Conservation (phyloP, 495 filamentous ascomycete species). For the Tuber magnatum region DNA sequence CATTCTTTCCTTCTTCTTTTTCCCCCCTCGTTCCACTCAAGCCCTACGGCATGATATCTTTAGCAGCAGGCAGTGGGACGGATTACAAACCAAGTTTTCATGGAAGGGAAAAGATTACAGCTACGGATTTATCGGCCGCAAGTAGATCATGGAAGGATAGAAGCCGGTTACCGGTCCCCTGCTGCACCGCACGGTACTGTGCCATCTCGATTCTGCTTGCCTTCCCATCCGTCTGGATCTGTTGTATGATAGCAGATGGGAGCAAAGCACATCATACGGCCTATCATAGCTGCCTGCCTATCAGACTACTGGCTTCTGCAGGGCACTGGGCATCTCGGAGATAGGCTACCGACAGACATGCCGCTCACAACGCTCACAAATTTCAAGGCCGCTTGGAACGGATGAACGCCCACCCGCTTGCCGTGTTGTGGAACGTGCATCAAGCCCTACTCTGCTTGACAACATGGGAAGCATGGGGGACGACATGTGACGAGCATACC, state of each 20-base stretch:
- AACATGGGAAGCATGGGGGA: background rate
- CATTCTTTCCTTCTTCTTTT: background rate
- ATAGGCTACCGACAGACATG: background rate
- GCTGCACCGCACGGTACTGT: too few relatives aligned
- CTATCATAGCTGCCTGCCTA: background rate
- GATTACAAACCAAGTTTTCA: conserved; percentile 1
- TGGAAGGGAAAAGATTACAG: background rate
- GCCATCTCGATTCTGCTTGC: background rate
- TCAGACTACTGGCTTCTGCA: background rate
- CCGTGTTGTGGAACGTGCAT: background rate
- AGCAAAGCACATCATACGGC: background rate
- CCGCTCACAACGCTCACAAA: background rate
- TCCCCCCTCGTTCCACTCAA: background rate
- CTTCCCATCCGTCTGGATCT: background rate
- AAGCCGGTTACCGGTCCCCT: too few relatives aligned
- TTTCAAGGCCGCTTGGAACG: background rate
- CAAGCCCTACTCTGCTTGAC: background rate
- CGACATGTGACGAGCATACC: background rate
- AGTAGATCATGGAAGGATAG: background rate
- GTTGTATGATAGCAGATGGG: background rate
- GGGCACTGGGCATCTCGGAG: background rate
- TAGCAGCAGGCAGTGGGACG: background rate
- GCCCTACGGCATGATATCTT: too few relatives aligned
- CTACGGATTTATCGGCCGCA: background rate
- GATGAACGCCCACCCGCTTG: background rate